Conservation (phyloP, 2,329 filamentous ascomycete genomes). For the Colletotrichum neosansevieriae region DNA sequence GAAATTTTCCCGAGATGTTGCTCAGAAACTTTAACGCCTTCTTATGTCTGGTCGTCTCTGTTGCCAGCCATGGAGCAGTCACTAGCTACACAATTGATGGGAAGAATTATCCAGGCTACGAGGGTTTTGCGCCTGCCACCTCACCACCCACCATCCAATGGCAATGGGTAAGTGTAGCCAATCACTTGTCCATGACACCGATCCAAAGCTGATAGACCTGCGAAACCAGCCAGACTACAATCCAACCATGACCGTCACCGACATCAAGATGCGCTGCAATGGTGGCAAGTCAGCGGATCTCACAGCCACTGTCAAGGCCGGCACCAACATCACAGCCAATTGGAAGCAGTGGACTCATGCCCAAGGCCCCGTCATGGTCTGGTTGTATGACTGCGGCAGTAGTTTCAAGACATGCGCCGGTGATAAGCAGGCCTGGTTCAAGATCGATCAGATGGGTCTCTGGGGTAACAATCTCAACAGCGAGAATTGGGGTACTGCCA, state of each 20-base stretch:
- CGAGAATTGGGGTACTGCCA: slow-evolving; percentile 61
- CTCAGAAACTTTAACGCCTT: background rate
- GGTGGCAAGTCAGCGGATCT: slow-evolving; percentile 62
- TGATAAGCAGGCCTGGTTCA: slow-evolving; percentile 67
- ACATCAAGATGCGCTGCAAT: slow-evolving; percentile 67
- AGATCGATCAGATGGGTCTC: slow-evolving; percentile 67
- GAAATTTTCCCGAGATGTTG: background rate
- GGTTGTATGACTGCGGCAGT: slow-evolving; percentile 61
- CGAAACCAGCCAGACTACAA: slow-evolving; percentile 61
- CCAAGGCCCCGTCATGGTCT: slow-evolving; percentile 71
- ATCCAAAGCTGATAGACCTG: background rate
- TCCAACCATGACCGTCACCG: slow-evolving; percentile 62
- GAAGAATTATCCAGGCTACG: slow-evolving; percentile 57
- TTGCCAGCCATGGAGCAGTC: slow-evolving; percentile 54
- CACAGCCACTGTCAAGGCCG: slow-evolving; percentile 59
- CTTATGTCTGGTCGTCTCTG: slow-evolving; percentile 16
- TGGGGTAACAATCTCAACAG: slow-evolving; percentile 57
- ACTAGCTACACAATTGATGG: slow-evolving; percentile 60
- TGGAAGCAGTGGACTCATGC: slow-evolving; percentile 67
- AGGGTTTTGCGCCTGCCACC: slow-evolving; percentile 62
- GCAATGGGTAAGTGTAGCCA: slow-evolving; percentile 53
- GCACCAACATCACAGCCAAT: slow-evolving; percentile 60
- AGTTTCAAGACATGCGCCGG: slow-evolving; percentile 64
- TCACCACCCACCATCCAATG: slow-evolving; percentile 66
- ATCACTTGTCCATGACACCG: background rate